These are phyloP conservation scores for Didymella pomorum DNA, from an alignment of 2,329 filamentous ascomycete genomes.

Conservation along the genomic window DNA sequence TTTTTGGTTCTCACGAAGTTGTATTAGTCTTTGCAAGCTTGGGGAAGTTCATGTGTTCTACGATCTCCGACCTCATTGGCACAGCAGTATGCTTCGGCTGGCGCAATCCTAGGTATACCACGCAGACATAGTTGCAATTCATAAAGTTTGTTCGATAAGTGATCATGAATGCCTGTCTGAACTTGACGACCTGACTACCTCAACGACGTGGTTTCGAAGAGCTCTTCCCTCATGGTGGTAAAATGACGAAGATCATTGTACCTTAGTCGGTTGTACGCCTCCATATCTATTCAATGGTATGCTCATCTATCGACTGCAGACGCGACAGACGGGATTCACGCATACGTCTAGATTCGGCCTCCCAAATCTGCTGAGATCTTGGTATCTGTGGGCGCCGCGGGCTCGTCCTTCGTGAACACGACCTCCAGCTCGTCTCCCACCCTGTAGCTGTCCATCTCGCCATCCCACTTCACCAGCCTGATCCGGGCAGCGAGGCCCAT, in stretches of 20 bases:
- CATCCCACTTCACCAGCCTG: constrained; percentile 42
- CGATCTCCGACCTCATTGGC: constrained; percentile 4
- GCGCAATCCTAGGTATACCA: constrained; percentile 19
- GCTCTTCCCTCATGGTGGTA: neutral
- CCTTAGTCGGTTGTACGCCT: neutral
- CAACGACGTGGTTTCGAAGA: neutral
- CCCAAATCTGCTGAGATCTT: neutral
- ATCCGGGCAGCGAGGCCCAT: constrained; percentile 24
- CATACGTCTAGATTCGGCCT: neutral
- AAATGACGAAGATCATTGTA: neutral
- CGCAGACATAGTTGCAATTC: constrained; percentile 15
- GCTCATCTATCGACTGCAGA: neutral
- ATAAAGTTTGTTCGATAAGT: constrained; percentile 1
- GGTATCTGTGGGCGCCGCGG: neutral
- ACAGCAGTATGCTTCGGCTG: constrained; percentile 10
- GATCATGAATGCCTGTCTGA: neutral
- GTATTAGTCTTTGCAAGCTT: constrained; percentile 1
- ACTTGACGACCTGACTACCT: neutral
- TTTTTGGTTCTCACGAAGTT: neutral
- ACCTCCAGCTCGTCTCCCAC: constrained; percentile 48
- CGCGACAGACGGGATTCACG: neutral
- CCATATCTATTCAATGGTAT: neutral
- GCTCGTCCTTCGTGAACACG: constrained; percentile 28
- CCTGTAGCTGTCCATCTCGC: constrained; percentile 38
- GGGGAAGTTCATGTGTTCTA: constrained; percentile 6